Evolutionary conservation across 441 rosid species (phyloP), one percentile per base, ranked within the genome.

Genomic region (Gossypium gossypioides): DNA sequence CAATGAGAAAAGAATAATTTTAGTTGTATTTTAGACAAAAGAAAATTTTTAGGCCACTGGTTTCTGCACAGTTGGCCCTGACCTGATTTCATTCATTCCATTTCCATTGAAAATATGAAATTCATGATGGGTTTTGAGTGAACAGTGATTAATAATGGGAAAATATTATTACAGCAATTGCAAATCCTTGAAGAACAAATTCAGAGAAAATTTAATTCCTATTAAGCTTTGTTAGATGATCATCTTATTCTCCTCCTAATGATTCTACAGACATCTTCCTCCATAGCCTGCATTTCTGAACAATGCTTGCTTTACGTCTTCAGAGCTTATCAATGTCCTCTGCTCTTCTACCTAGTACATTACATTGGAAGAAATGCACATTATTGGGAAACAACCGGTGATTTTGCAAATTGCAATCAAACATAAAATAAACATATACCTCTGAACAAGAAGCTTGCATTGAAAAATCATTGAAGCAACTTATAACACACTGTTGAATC

Each of bases 361-460:
- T 34, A 34, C 9, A 34, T 34, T 6, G 40, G 40, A 34, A 34
- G 40, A 34, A 34, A 34, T 34, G 9, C 40, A 34, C 40, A 52
- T 52, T 52, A 52, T 52, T 52, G 24, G 24, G 10, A 16, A 52
- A 6, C 9, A 19, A 18, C 9, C 2, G 22, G 24, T 52, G 57
- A 52, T 6, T 52, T 34, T 34, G 40, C 40, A 6, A 34, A 34
- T 34, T 6, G 40, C 40, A 52, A 16, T 52, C 57, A 18, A 52
- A 52, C 57, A 16, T 16, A 52, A 52, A 52, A 61, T 2, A 12
- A 57, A 18, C 54, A 48, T 78, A 58, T 52, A 91, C 97, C 93
- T 89, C 92, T 24, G 96, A 89, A 51, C 97, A 94, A 56, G 98
- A 90, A 75, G 97, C 98, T 79, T 90, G 98, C 88, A 90, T 78